Evolutionary conservation across 2,329 filamentous ascomycete species (phyloP), one percentile per base, ranked within the genome.

Genomic region (Podosphaera xanthii): DNA sequence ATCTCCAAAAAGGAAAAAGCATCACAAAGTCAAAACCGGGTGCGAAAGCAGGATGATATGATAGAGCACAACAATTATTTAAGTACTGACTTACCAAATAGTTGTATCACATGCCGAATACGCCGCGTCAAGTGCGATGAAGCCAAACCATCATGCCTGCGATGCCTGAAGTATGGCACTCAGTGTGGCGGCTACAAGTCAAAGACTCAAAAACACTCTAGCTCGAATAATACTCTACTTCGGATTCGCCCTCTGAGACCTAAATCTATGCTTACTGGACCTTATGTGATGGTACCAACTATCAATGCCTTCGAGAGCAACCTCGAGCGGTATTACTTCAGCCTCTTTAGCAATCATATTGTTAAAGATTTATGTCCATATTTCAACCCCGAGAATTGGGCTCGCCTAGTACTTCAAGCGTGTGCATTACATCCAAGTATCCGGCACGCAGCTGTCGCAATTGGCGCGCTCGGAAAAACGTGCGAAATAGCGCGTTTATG

Each of bases 121-220:
- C 73, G 80, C 62, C 75, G 78, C 59, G 82, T 84, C 61, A 84
- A 84, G 68, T 84, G 82, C 67, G 82, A 83, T 66, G 81, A 84
- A 69, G 72, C 69, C 62, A 78, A 80, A 58, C 81, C 82, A 2
- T 69, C 73, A n/a, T 83, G 81, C 67, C 72, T 75, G 22, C 77
- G 81, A 67, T 85, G 82, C 65, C 71, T 77, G 49, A 76, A 77
- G 57, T 80, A 80, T 61, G 80, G 77, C 63, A 80, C 77, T 64
- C 64, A 64, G 10, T 86, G 82, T 69, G 72, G 75, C 46, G 81
- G 82, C 61, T 85, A 85, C 64, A 63, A 35, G 34, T 35, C 52
- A 12, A 54, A 5, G 8, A 8, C 12, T 14, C 10, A 7, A 54
- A 36, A 36, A 36, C 10, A 9, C 8, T 36, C 30, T 36, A 2